Conservation (phyloP, 768 basidiomycete genomes). For the Mrakia gelida region DNA sequence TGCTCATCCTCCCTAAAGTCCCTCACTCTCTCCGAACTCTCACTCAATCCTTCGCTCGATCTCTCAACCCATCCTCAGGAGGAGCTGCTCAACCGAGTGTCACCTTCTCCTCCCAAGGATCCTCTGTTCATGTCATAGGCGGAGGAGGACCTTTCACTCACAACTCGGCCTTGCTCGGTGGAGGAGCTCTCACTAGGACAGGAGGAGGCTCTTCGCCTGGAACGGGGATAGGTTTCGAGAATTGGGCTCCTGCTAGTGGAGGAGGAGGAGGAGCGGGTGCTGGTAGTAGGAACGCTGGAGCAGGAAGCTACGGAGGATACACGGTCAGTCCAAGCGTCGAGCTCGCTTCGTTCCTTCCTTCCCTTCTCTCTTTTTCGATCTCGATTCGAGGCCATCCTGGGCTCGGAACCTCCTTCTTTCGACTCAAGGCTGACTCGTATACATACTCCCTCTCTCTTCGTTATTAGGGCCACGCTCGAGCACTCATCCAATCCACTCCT, state of each 20-base stretch:
- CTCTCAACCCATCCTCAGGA: conserved; percentile 26
- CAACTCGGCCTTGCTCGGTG: conserved; percentile 30
- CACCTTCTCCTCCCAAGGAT: conserved; percentile 18
- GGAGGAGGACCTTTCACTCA: conserved; percentile 31
- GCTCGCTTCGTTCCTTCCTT: background rate
- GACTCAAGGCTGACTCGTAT: background rate
- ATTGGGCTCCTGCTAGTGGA: conserved; percentile 27
- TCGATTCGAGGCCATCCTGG: background rate
- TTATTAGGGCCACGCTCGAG: conserved; percentile 27
- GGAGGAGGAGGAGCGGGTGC: conserved; percentile 28
- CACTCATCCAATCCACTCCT: conserved; percentile 27
- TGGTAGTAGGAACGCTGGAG: conserved; percentile 16
- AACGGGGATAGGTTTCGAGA: background rate
- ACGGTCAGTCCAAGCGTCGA: background rate
- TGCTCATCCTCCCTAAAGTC: conserved; percentile 33
- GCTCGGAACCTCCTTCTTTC: background rate
- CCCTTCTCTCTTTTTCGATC: background rate
- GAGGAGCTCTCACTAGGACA: conserved; percentile 28
- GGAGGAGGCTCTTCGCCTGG: background rate
- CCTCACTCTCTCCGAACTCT: conserved; percentile 31
- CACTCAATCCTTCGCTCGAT: conserved; percentile 27
- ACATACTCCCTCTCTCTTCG: background rate
- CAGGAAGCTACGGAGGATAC: conserved; percentile 18
- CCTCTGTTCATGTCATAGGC: conserved; percentile 28
- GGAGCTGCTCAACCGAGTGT: conserved; percentile 22